Percentiles rank a stretch among this genome's conserved stretches.
Evolutionary conservation across 352 stramenopile genomes (phyloP).

Genomic region (Pythium chondricola): DNA sequence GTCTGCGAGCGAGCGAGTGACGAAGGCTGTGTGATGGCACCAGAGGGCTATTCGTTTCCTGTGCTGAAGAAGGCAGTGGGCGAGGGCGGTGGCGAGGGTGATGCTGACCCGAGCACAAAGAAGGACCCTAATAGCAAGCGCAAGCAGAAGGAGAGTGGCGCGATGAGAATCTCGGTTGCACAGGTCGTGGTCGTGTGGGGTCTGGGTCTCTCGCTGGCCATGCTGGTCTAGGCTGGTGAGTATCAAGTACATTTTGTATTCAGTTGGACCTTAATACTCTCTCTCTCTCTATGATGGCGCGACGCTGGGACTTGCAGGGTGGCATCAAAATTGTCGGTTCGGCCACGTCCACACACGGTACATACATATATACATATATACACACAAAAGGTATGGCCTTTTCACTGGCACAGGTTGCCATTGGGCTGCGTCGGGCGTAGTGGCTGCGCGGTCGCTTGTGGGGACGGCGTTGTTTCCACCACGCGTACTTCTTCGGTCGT

Average conservation of each 20-base stretch:
- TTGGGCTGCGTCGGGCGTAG: slow-evolving; percentile 13
- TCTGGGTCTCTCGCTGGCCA: too few relatives aligned
- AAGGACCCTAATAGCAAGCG: background rate
- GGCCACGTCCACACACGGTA: too few relatives aligned
- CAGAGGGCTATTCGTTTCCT: slow-evolving; percentile 16
- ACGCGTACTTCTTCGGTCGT: too few relatives aligned
- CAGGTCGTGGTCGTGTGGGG: background rate
- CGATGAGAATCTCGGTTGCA: background rate
- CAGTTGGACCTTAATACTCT: too few relatives aligned
- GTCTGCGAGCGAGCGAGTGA: slow-evolving; percentile 8
- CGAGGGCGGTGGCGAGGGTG: background rate
- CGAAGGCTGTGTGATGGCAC: slow-evolving; percentile 23
- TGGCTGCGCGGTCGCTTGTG: background rate
- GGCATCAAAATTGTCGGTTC: too few relatives aligned
- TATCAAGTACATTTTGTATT: too few relatives aligned
- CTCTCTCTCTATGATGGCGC: too few relatives aligned
- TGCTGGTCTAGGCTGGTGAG: too few relatives aligned
- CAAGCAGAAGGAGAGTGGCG: background rate
- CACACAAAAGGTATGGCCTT: too few relatives aligned
- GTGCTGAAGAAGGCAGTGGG: slow-evolving; percentile 13
- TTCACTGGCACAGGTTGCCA: slow-evolving; percentile 13
- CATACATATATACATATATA: too few relatives aligned
- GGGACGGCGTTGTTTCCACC: too few relatives aligned
- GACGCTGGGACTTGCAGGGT: too few relatives aligned
- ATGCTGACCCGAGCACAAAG: background rate